Evolutionary conservation across 495 filamentous ascomycete species (phyloP).

Genomic region (Letharia columbiana): DNA sequence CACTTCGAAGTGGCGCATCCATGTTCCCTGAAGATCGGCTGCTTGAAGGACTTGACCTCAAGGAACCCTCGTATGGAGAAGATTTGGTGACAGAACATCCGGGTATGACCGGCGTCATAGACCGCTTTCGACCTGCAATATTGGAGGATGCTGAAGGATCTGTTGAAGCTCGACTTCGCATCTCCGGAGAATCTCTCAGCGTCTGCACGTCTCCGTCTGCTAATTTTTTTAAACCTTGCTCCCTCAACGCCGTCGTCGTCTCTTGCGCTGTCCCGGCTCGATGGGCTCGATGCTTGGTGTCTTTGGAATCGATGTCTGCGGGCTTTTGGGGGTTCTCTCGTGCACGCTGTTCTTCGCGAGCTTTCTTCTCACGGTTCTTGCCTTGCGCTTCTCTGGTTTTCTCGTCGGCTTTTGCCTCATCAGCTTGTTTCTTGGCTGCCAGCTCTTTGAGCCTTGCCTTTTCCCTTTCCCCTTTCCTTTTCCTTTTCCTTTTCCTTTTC

Average conservation of each 20-base stretch:
- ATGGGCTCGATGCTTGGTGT: neutral
- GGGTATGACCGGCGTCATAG: constrained; percentile 18
- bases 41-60: constrained; percentile 15
- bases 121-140: constrained; percentile 6
- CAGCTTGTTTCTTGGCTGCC: neutral
- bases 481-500: neutral
- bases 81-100: constrained; percentile 5
- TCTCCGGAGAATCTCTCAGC: neutral
- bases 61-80: neutral
- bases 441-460: constrained; percentile 4
- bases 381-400: neutral
- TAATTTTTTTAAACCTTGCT: neutral
- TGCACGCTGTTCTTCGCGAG: neutral
- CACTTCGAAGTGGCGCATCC: constrained; percentile 17
- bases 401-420: neutral
- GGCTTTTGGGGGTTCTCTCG: neutral
- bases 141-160: neutral
- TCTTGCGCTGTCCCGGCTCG: neutral
- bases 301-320: neutral
- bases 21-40: constrained; percentile 7
- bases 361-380: neutral
- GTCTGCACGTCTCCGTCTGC: neutral
- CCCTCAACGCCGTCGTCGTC: neutral
- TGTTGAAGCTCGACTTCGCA: constrained; percentile 5
- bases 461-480: constrained; percentile 5